phyloP scores from a whole-genome alignment of 75 land plant species.

The Isoetes taiwanensis region DNA sequence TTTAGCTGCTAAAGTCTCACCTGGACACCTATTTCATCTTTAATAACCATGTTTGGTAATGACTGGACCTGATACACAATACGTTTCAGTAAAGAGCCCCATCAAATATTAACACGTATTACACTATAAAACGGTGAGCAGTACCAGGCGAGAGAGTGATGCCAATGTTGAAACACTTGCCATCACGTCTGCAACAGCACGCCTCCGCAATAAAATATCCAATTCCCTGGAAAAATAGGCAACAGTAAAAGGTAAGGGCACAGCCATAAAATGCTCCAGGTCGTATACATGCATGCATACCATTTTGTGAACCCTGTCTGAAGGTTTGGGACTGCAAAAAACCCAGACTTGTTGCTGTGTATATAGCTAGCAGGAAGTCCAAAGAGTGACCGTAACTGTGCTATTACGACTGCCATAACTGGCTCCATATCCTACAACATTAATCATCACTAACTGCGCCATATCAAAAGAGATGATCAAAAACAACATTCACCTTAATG shows the following conservation, averaged over 20 bases:
- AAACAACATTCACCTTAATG: conserved; percentile 30
- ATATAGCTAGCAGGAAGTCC: conserved; percentile 48
- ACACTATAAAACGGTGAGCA: background rate
- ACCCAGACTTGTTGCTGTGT: conserved; percentile 10
- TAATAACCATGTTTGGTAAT: conserved; percentile 94
- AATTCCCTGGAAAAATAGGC: conserved; percentile 50
- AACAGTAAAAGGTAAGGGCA: background rate
- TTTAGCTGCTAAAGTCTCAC: conserved; percentile 32
- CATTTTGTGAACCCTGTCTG: conserved; percentile 77
- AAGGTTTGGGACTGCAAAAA: conserved; percentile 30
- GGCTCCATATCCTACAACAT: conserved; percentile 79
- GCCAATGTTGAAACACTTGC: conserved; percentile 68
- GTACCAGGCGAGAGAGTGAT: conserved; percentile 79
- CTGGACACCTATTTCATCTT: conserved; percentile 94
- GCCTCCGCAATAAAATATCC: conserved; percentile 69
- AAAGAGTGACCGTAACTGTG: conserved; percentile 76
- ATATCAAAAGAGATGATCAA: conserved; percentile 7
- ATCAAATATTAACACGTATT: background rate
- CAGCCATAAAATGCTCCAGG: background rate
- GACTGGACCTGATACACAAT: conserved; percentile 54
- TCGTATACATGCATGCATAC: conserved; percentile 17
- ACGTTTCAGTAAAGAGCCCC: background rate
- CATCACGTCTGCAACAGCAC: conserved; percentile 61
- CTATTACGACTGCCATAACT: conserved; percentile 54
- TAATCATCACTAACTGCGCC: background rate